Percentiles rank a stretch among this genome's conserved stretches.
Conservation (phyloP, 2,329 filamentous ascomycete species). For the Dactylellina parvicollis region DNA sequence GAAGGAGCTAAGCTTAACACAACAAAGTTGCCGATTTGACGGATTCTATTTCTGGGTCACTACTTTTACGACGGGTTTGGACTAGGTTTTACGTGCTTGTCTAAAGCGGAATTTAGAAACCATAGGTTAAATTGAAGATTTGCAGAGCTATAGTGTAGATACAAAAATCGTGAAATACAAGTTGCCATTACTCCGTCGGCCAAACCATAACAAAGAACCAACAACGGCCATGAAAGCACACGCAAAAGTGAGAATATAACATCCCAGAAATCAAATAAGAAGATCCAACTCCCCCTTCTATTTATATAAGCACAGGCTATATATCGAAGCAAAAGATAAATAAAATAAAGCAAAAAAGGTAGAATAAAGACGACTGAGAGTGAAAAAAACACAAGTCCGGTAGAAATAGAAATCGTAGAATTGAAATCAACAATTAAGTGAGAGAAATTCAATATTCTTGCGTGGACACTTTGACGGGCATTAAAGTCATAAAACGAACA, state of each 20-base stretch:
- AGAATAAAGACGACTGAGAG: background rate
- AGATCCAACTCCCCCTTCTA: conserved; percentile 7
- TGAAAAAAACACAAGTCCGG: background rate
- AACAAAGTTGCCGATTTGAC: too few species aligned
- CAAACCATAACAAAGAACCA: background rate
- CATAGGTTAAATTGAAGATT: too few species aligned
- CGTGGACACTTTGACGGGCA: conserved; percentile 36
- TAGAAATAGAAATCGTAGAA: conserved; percentile 15
- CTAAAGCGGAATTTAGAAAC: too few species aligned
- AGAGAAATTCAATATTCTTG: conserved; percentile 19
- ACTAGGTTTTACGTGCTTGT: too few species aligned
- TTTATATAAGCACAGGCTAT: conserved; percentile 26
- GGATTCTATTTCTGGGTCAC: too few species aligned
- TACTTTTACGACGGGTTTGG: too few species aligned
- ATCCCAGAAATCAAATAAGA: background rate
- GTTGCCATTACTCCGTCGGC: conserved; percentile 25
- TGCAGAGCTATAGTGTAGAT: background rate
- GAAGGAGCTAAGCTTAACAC: too few species aligned
- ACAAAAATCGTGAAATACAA: background rate
- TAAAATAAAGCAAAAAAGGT: background rate
- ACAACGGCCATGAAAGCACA: background rate
- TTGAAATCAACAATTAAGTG: conserved; percentile 10
- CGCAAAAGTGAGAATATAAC: background rate
- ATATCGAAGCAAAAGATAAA: conserved; percentile 1
- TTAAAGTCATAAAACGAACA: conserved; percentile 38